Evolutionary conservation across 2,329 filamentous ascomycete species (phyloP), one percentile per base, ranked within the genome.

Genomic region (Coniosporium tulheliwenetii): DNA sequence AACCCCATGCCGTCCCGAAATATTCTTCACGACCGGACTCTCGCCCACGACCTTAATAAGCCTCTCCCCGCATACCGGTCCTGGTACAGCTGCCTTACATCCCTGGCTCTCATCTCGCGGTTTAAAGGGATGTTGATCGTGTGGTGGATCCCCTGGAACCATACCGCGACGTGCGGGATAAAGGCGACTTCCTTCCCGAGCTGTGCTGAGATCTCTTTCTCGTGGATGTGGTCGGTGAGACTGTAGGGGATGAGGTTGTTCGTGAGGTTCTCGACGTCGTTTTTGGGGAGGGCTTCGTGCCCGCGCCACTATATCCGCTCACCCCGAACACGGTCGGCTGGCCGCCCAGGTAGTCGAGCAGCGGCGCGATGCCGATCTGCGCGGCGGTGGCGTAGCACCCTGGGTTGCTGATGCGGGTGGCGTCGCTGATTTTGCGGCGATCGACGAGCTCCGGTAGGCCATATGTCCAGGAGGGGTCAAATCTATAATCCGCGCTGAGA

Each of bases 331-430:
- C 70, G 14, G 79, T 83, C 7, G 89, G 86, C 53, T 81, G 71
- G 15, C 81, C 85, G 30, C 77, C 81, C 9, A 96, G 70, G 60
- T 85, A 75, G 38, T 78, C 76, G 1, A 93, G 69, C 8, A 95
- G 67, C 34, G 87, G 87, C 10, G 86, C 75, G 50, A 96, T 86
- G 42, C 81, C 85, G 36, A 96, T 70, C 65, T 96, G 87, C 9
- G 89, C 84, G 14, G 81, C 91, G 3, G 91, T 96, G 3, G 91
- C 85, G 57, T 94, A 96, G 64, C 91, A 96, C 39, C 91, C 91
- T 4, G 91, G 91, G 64, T 94, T 94, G 47, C 82, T 72, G 56
- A 98, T 95, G 42, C 85, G 78, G 12, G 73, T 86, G 5, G 89
- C 76, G 48, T 79, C 73, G 16, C 81, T 76, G 51, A 96, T 86